These are phyloP conservation scores for Kazachstania kunashirensis DNA, from an alignment of 805 yeast genomes.

Conservation along the genomic window DNA sequence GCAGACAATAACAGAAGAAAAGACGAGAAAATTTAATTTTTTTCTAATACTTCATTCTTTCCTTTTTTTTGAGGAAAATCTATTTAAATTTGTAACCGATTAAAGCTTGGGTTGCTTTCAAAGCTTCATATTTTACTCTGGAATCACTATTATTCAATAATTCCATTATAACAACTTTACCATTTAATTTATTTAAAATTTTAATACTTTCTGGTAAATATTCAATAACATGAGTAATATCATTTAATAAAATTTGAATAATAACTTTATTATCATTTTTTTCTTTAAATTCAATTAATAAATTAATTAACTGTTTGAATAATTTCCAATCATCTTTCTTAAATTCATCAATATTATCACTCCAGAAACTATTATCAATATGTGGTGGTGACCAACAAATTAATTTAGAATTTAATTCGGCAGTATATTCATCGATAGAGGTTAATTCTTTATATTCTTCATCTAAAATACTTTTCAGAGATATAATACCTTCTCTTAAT, in stretches of 20 bases:
- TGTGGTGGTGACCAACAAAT: slow-evolving; percentile 91
- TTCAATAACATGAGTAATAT: slow-evolving; percentile 51
- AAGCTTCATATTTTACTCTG: slow-evolving; percentile 88
- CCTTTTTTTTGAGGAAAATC: background rate
- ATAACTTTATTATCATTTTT: slow-evolving; percentile 29
- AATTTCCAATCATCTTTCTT: slow-evolving; percentile 69
- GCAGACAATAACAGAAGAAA: too few relatives aligned
- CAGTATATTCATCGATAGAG: slow-evolving; percentile 83
- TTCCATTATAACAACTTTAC: slow-evolving; percentile 76
- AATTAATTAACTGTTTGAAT: slow-evolving; percentile 48
- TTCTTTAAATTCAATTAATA: slow-evolving; percentile 34
- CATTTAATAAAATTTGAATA: slow-evolving; percentile 58
- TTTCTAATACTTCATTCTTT: background rate
- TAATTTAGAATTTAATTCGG: slow-evolving; percentile 70
- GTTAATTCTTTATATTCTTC: slow-evolving; percentile 72
- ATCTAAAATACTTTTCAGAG: slow-evolving; percentile 49
- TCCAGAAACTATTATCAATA: slow-evolving; percentile 80
- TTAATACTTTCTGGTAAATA: slow-evolving; percentile 45
- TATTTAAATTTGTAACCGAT: slow-evolving; percentile 64
- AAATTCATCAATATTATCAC: slow-evolving; percentile 67
- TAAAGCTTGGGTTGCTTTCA: slow-evolving; percentile 88
- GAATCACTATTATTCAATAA: slow-evolving; percentile 71
- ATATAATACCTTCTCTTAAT: slow-evolving; percentile 58
- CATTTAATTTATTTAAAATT: slow-evolving; percentile 44
- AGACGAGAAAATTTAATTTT: too few relatives aligned